phyloP scores from a whole-genome alignment of 352 stramenopile genomes.

The Pythium chondricola region DNA sequence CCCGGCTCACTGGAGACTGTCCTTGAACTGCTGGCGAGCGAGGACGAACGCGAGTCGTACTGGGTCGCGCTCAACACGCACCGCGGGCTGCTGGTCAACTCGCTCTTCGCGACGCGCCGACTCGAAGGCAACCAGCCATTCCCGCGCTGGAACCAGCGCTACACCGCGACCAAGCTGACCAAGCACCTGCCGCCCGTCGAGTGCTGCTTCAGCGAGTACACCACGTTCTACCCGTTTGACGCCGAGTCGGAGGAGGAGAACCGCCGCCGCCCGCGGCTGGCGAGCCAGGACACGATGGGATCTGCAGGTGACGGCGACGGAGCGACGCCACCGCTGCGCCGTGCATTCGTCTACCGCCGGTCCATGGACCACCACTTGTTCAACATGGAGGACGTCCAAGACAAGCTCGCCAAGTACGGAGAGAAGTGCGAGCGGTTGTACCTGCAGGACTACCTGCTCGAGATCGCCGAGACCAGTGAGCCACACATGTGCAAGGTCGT shows the following conservation, averaged over 20 bases:
- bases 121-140: slow-evolving; percentile 29
- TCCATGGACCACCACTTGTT: slow-evolving; percentile 57
- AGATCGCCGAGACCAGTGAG: slow-evolving; percentile 56
- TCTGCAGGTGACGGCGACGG: too few species aligned
- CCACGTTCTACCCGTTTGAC: slow-evolving; percentile 13
- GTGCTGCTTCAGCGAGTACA: slow-evolving; percentile 62
- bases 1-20: slow-evolving; percentile 51
- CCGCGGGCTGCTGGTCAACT: slow-evolving; percentile 43
- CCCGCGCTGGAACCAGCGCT: slow-evolving; percentile 63
- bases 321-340: slow-evolving; percentile 17
- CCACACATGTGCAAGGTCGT: slow-evolving; percentile 58
- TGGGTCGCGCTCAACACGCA: slow-evolving; percentile 70
- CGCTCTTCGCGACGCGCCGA: slow-evolving; percentile 31
- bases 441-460: slow-evolving; percentile 65
- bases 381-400: slow-evolving; percentile 32
- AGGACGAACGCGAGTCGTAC: slow-evolving; percentile 58
- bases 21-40: slow-evolving; percentile 45
- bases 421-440: slow-evolving; percentile 41
- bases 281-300: slow-evolving; percentile 11
- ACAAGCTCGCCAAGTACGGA: slow-evolving; percentile 37
- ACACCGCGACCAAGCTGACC: slow-evolving; percentile 47
- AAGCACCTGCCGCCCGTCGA: slow-evolving; percentile 60
- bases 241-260: background rate
- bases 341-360: slow-evolving; percentile 69
- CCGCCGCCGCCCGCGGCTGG: slow-evolving; percentile 4